Evolutionary conservation across 176 grass and related monocot species (phyloP).

Genomic region (Tuctoria greenei): DNA sequence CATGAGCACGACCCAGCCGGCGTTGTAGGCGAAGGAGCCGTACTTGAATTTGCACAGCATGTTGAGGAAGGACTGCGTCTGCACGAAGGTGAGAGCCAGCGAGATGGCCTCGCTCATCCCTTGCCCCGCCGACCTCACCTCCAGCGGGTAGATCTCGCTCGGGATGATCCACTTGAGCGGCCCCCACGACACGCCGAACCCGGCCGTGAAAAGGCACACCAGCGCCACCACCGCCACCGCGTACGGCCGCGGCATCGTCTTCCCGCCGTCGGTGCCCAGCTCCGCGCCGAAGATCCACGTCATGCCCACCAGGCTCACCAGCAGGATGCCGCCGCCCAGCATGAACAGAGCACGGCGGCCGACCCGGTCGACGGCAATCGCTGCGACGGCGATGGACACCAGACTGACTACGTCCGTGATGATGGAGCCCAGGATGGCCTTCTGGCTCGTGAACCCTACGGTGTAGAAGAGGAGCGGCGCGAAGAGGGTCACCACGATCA

Average conservation of each 20-base stretch:
- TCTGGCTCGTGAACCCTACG: slow-evolving; percentile 55
- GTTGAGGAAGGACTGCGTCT: slow-evolving; percentile 71
- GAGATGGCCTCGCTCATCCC: slow-evolving; percentile 62
- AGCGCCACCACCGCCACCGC: slow-evolving; percentile 59
- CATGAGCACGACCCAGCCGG: slow-evolving; percentile 64
- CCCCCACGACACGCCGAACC: slow-evolving; percentile 73
- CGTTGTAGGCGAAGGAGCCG: slow-evolving; percentile 65
- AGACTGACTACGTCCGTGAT: slow-evolving; percentile 57
- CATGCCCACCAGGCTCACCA: slow-evolving; percentile 47
- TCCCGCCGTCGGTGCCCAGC: slow-evolving; percentile 36
- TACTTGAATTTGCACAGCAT: slow-evolving; percentile 81
- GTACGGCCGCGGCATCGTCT: slow-evolving; percentile 41
- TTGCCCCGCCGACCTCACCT: slow-evolving; percentile 71
- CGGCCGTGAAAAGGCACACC: slow-evolving; percentile 60
- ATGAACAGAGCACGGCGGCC: slow-evolving; percentile 56
- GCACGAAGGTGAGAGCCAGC: slow-evolving; percentile 58
- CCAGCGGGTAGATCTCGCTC: slow-evolving; percentile 79
- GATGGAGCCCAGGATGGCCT: slow-evolving; percentile 54
- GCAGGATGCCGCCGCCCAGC: slow-evolving; percentile 42
- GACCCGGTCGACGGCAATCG: slow-evolving; percentile 35
- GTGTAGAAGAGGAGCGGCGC: slow-evolving; percentile 63
- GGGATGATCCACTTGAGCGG: slow-evolving; percentile 68
- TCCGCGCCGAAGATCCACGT: slow-evolving; percentile 61
- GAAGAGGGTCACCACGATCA: slow-evolving; percentile 58
- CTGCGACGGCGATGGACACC: slow-evolving; percentile 31